phyloP scores from a whole-genome alignment of 2,329 filamentous ascomycete genomes.

The Diaporthe longicolla region DNA sequence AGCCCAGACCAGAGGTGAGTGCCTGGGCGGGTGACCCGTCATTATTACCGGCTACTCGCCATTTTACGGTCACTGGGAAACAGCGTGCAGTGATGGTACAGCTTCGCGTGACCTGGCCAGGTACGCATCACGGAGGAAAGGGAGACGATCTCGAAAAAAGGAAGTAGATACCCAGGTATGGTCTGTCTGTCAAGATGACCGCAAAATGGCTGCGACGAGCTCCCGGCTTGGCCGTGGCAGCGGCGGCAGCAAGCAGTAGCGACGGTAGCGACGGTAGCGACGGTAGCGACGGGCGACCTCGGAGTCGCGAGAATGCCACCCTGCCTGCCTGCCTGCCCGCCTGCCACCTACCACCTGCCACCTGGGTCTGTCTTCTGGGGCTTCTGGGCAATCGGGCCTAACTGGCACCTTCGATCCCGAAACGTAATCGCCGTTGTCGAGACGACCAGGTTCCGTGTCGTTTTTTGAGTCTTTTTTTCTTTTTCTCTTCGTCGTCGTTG shows the following conservation, averaged over 20 bases:
- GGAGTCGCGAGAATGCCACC: slow-evolving; percentile 33
- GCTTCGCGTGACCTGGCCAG: too few species aligned
- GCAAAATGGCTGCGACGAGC: not conserved
- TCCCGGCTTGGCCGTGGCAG: not conserved
- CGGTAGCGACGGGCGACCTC: slow-evolving; percentile 17
- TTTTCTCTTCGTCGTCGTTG: not conserved
- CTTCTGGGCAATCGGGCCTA: slow-evolving; percentile 5
- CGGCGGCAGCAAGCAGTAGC: slow-evolving; percentile 1
- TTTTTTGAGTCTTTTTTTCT: not conserved
- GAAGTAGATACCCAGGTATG: too few species aligned
- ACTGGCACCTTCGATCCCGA: slow-evolving; percentile 21
- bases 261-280: not conserved
- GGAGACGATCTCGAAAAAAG: too few species aligned
- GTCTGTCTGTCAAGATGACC: too few species aligned
- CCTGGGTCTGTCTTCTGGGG: too few species aligned
- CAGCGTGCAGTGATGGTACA: not conserved
- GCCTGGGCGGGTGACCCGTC: not conserved
- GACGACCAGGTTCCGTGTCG: slow-evolving; percentile 15
- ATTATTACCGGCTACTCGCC: not conserved
- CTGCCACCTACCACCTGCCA: not conserved
- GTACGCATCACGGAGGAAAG: too few species aligned
- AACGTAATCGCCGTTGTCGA: slow-evolving; percentile 33
- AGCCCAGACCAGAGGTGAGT: not conserved
- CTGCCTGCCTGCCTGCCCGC: too few species aligned
- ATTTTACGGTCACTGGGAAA: not conserved